Base-by-base conservation (phyloP, 2,329 filamentous ascomycete genomes). In the Claviceps sp. region DNA sequence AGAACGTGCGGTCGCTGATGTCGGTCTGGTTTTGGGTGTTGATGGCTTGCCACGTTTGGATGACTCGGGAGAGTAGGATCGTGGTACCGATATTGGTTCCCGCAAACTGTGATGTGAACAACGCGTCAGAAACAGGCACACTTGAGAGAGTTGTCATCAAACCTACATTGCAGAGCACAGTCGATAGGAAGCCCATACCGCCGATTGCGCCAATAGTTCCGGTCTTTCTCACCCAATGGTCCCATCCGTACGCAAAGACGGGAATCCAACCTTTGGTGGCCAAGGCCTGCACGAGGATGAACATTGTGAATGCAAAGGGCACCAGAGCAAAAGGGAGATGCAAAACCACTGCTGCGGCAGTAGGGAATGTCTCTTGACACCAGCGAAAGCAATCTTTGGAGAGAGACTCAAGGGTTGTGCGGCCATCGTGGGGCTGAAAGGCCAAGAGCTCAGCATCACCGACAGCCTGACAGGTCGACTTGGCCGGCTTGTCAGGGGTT, bases 71-170 rank as follows among this genome's bases (percentile, higher is more conserved):
- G 1, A 88, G 71, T 0, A 88, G 76, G 59, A 88, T 88, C 0
- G 84, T 83, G 0, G 84, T 86, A 37, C 85, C 84, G 50, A 88
- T 88, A 56, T 88, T 88, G 1, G 85, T 88, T 17, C 85, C 85
- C 0, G 85, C 82, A 57, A 87, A 88, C 82, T 87, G 16, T 7
- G 16, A 22, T 20, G 20, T 20, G 20, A 20, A 20, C 20, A 20
- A 26, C 7, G 7, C 13, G 17, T 50, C 4, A 44, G 37, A 17
- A 22, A 22, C 13, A 16, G 2, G 13, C 2, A 46, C 2, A 26
- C 3, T 13, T 23, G 20, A 16, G 5, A 16, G 17, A 23, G 26
- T 37, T 37, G 34, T 11, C 29, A 29, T 45, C 43, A 17, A 47
- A 74, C 82, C 72, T 62, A 86, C 83, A 55, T 88, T 88, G 67